These are phyloP conservation scores for Cladosporium sp. DNA, from an alignment of 2,329 filamentous ascomycete species.

Conservation along the genomic window DNA sequence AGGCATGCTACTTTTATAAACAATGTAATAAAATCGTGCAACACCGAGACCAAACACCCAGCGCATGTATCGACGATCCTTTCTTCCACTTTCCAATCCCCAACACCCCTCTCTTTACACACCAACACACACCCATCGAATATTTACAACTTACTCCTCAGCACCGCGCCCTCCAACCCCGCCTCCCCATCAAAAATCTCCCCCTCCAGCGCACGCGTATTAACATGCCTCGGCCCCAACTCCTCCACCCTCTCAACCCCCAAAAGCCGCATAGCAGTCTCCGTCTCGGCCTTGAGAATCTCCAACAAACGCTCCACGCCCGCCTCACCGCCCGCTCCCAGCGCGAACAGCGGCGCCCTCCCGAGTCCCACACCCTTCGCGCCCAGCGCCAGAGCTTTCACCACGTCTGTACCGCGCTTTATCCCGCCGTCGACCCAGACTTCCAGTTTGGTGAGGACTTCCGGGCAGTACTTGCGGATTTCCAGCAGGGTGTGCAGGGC, in stretches of 20 bases:
- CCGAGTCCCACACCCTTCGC: slow-evolving; percentile 80
- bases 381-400: slow-evolving; percentile 85
- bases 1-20: too few relatives aligned
- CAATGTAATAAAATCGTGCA: too few relatives aligned
- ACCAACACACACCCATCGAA: too few relatives aligned
- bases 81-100: too few relatives aligned
- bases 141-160: slow-evolving; percentile 37
- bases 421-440: slow-evolving; percentile 86
- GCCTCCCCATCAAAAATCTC: slow-evolving; percentile 81
- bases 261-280: slow-evolving; percentile 65
- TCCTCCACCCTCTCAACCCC: slow-evolving; percentile 72
- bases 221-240: slow-evolving; percentile 73
- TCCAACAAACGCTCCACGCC: slow-evolving; percentile 64
- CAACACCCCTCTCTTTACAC: too few relatives aligned
- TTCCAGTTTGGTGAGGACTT: slow-evolving; percentile 63
- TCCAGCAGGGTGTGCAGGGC: slow-evolving; percentile 87
- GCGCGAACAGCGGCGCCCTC: slow-evolving; percentile 68
- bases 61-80: too few relatives aligned
- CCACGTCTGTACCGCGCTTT: slow-evolving; percentile 78
- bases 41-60: too few relatives aligned
- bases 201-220: slow-evolving; percentile 72
- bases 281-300: slow-evolving; percentile 62
- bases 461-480: slow-evolving; percentile 81
- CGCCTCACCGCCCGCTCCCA: slow-evolving; percentile 60
- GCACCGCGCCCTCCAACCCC: slow-evolving; percentile 53